phyloP scores from a whole-genome alignment of 441 rosid species.

The Brassica hybrid region DNA sequence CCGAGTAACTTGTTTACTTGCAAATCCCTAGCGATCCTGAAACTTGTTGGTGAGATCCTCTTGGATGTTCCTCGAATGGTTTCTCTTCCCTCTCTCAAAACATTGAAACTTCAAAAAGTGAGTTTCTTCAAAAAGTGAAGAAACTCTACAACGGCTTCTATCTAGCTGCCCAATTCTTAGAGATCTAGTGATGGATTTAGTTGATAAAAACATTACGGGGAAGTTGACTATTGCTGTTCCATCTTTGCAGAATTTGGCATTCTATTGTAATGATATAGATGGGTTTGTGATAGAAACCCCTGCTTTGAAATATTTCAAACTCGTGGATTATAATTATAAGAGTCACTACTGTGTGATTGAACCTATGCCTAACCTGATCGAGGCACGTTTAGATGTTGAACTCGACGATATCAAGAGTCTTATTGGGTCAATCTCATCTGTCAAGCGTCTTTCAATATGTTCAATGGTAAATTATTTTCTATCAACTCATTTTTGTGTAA shows the following conservation, averaged over 20 bases:
- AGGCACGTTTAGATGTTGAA: not conserved
- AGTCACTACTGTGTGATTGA: not conserved
- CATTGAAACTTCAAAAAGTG: not conserved
- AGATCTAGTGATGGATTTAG: not conserved
- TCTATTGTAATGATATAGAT: not conserved
- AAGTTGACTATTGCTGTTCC: not conserved
- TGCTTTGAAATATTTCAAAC: not conserved
- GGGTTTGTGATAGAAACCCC: not conserved
- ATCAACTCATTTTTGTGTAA: not conserved
- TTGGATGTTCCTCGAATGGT: not conserved
- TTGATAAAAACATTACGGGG: not conserved
- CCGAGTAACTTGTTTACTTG: constrained; percentile 14
- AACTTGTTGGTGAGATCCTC: not conserved
- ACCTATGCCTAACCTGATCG: not conserved
- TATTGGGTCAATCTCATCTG: constrained; percentile 7
- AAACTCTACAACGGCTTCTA: not conserved
- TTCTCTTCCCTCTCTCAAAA: not conserved
- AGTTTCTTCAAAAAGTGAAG: not conserved
- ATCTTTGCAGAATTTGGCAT: not conserved
- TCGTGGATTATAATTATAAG: not conserved
- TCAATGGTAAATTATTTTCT: not conserved
- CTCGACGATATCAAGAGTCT: not conserved
- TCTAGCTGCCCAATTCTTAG: not conserved
- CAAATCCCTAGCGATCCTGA: constrained; percentile 21
- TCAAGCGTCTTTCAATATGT: not conserved